Evolutionary conservation across 176 grass and related monocot species (phyloP).

Genomic region (Cenchrus americanus): DNA sequence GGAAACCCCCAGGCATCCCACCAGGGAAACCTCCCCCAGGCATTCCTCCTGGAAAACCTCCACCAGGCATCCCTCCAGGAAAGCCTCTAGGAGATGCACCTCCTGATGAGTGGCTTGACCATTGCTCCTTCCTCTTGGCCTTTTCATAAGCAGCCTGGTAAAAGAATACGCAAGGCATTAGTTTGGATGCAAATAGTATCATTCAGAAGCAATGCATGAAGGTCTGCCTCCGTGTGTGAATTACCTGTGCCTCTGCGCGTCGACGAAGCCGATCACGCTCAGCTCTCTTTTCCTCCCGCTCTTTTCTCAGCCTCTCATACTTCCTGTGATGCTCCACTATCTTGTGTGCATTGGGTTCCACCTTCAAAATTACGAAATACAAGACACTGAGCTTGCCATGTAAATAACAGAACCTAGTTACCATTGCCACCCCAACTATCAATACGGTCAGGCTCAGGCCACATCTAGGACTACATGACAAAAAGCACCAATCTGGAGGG

Average conservation of each 20-base stretch:
- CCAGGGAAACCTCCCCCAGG: slow-evolving; percentile 62
- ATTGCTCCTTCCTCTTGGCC: slow-evolving; percentile 83
- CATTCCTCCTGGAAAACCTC: slow-evolving; percentile 63
- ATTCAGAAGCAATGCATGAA: not conserved
- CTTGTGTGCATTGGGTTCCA: slow-evolving; percentile 97
- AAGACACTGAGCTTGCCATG: not conserved
- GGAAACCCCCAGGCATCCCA: slow-evolving; percentile 40
- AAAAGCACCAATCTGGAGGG: too few species aligned
- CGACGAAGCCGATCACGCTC: slow-evolving; percentile 79
- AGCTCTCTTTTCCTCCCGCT: slow-evolving; percentile 80
- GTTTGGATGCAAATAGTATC: slow-evolving; percentile 5
- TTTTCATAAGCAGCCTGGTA: slow-evolving; percentile 92
- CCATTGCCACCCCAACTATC: not conserved
- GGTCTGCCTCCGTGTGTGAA: not conserved
- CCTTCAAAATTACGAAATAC: slow-evolving; percentile 48
- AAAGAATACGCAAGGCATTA: slow-evolving; percentile 27
- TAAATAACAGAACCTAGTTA: not conserved
- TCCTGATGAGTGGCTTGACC: slow-evolving; percentile 61
- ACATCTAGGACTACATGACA: too few species aligned
- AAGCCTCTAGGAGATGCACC: slow-evolving; percentile 45
- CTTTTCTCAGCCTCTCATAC: slow-evolving; percentile 86
- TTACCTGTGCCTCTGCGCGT: slow-evolving; percentile 78
- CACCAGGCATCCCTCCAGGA: slow-evolving; percentile 59
- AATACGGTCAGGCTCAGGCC: not conserved
- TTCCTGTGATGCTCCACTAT: slow-evolving; percentile 91